phyloP scores from a whole-genome alignment of 768 basidiomycete genomes.

The Wakefieldia striispora region DNA sequence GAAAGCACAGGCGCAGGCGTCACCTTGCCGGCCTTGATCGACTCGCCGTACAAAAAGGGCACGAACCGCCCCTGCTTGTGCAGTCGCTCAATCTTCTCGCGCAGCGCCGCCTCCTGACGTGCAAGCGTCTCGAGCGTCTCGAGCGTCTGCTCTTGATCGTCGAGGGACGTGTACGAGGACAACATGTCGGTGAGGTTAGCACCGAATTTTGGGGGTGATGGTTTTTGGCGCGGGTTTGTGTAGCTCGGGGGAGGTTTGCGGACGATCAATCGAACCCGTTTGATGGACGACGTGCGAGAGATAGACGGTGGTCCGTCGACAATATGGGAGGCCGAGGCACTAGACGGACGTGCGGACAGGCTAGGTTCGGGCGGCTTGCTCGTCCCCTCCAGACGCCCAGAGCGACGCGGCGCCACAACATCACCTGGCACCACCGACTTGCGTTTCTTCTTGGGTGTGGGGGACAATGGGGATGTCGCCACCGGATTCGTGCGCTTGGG shows the following conservation, averaged over 20 bases:
- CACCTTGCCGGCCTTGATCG: constrained; percentile 12
- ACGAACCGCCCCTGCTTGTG: constrained; percentile 47
- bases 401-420: constrained; percentile 14
- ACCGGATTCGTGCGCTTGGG: constrained; percentile 29
- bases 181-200: constrained; percentile 58
- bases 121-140: constrained; percentile 39
- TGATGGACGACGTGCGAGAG: constrained; percentile 37
- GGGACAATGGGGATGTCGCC: constrained; percentile 19
- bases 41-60: constrained; percentile 36
- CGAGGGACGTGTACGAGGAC: constrained; percentile 56
- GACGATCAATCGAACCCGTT: constrained; percentile 65
- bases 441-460: constrained; percentile 26
- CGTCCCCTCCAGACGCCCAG: constrained; percentile 17
- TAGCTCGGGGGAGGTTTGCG: constrained; percentile 57
- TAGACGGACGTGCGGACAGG: neutral
- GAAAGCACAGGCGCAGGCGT: constrained; percentile 1
- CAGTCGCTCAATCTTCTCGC: constrained; percentile 44
- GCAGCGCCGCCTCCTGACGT: constrained; percentile 41
- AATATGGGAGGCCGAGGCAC: neutral
- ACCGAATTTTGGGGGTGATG: constrained; percentile 48
- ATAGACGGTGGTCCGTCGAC: neutral
- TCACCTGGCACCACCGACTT: constrained; percentile 14
- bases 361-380: constrained; percentile 10
- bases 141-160: constrained; percentile 47
- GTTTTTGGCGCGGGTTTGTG: constrained; percentile 68